Evolutionary conservation across 1,284 basidiomycete species (phyloP).

Genomic region (Irpex sp.): DNA sequence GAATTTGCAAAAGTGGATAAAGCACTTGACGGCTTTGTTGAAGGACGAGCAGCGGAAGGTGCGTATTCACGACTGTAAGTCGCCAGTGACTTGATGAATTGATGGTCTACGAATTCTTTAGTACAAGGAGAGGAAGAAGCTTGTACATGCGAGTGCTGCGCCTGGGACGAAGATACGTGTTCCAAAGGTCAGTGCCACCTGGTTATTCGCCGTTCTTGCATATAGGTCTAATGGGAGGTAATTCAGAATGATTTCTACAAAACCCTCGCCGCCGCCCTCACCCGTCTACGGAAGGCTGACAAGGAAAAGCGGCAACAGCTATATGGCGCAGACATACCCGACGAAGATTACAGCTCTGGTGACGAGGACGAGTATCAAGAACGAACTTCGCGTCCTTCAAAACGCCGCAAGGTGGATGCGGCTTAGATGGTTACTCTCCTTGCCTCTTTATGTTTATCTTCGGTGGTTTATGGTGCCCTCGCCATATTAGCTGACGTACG

Average conservation of each 20-base stretch:
- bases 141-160: slow-evolving; percentile 40
- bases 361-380: slow-evolving; percentile 48
- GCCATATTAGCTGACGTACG: neutral
- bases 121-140: slow-evolving; percentile 62
- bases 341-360: slow-evolving; percentile 41
- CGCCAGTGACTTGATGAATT: neutral
- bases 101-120: slow-evolving; percentile 21
- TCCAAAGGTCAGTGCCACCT: slow-evolving; percentile 45
- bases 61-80: slow-evolving; percentile 7
- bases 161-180: slow-evolving; percentile 46
- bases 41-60: slow-evolving; percentile 70
- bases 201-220: neutral
- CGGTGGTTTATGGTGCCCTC: neutral
- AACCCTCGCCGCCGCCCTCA: slow-evolving; percentile 49
- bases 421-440: neutral
- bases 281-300: slow-evolving; percentile 57
- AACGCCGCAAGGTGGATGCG: slow-evolving; percentile 24
- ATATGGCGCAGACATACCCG: slow-evolving; percentile 38
- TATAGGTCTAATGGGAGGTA: neutral
- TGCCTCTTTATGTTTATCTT: neutral
- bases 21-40: slow-evolving; percentile 50
- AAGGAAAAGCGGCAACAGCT: slow-evolving; percentile 43
- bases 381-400: slow-evolving; percentile 25
- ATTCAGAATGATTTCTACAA: slow-evolving; percentile 64
- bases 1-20: slow-evolving; percentile 64